phyloP scores from a whole-genome alignment of 768 basidiomycete genomes.

The Tricholoma sp. region DNA sequence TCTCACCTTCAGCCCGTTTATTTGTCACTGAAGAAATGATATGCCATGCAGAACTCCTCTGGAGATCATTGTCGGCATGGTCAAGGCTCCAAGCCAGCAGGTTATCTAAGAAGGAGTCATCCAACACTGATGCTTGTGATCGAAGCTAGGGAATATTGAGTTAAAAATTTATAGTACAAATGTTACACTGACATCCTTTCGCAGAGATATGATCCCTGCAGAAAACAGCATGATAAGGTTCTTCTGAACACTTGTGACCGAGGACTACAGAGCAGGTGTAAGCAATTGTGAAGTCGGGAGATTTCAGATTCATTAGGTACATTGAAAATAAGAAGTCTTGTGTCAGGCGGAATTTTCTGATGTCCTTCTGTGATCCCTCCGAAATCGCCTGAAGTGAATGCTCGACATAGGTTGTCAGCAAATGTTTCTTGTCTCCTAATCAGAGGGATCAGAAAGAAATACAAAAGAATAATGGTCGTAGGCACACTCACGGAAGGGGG shows the following conservation, averaged over 20 bases:
- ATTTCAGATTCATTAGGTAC: constrained; percentile 28
- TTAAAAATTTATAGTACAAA: neutral
- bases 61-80: constrained; percentile 39
- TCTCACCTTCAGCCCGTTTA: constrained; percentile 65
- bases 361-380: constrained; percentile 50
- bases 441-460: neutral
- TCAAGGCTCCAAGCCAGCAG: constrained; percentile 60
- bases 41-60: constrained; percentile 52
- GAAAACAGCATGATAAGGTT: constrained; percentile 66
- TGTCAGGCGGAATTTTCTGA: constrained; percentile 37
- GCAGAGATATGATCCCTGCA: constrained; percentile 57
- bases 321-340: constrained; percentile 43
- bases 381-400: constrained; percentile 52
- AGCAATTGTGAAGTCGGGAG: constrained; percentile 10
- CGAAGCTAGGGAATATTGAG: constrained; percentile 36
- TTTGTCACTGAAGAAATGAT: constrained; percentile 70
- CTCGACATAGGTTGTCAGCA: constrained; percentile 42
- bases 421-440: constrained; percentile 65
- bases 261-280: constrained; percentile 25
- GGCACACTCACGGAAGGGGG: constrained; percentile 53
- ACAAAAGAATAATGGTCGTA: neutral
- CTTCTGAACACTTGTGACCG: constrained; percentile 44
- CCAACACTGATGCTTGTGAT: constrained; percentile 44
- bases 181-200: constrained; percentile 50
- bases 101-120: constrained; percentile 49